Evolutionary conservation across 306 rosid genomes (phyloP).

Genomic region (Acacia acuminata): DNA sequence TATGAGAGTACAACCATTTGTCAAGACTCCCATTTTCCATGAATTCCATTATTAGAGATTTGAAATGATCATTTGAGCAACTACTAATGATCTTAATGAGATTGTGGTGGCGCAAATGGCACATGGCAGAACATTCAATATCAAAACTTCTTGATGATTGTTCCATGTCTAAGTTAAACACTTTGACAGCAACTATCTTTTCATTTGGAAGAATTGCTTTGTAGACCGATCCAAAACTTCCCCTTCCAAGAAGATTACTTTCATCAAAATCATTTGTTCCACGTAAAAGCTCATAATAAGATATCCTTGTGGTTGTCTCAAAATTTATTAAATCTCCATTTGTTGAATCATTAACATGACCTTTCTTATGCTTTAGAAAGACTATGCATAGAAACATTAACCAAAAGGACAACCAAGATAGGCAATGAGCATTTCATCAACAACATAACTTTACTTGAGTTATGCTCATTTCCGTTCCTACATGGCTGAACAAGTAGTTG

Average conservation of each 20-base stretch:
- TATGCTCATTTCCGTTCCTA: not conserved
- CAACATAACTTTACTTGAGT: not conserved
- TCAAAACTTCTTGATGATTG: not conserved
- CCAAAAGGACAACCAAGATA: not conserved
- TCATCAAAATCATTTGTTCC: not conserved
- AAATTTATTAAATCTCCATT: not conserved
- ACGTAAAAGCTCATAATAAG: not conserved
- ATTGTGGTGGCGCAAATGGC: not conserved
- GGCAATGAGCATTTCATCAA: not conserved
- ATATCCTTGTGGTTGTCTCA: not conserved
- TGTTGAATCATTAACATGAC: not conserved
- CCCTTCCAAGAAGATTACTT: not conserved
- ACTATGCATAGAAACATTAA: not conserved
- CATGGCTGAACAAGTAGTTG: not conserved
- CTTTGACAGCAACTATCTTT: not conserved
- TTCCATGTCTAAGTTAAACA: not conserved
- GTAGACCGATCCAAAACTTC: not conserved
- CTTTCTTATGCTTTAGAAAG: not conserved
- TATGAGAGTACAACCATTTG: not conserved
- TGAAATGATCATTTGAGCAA: not conserved
- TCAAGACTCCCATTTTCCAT: constrained; percentile 6
- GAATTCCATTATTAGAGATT: not conserved
- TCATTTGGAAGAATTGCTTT: not conserved
- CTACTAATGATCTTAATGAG: not conserved
- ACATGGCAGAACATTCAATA: not conserved